A percentile compares a stretch with the other conserved stretches of the same genome.
phyloP scores from a whole-genome alignment of 228 moss, liverwort and hornwort genomes.

The Sphagnum fallax region DNA sequence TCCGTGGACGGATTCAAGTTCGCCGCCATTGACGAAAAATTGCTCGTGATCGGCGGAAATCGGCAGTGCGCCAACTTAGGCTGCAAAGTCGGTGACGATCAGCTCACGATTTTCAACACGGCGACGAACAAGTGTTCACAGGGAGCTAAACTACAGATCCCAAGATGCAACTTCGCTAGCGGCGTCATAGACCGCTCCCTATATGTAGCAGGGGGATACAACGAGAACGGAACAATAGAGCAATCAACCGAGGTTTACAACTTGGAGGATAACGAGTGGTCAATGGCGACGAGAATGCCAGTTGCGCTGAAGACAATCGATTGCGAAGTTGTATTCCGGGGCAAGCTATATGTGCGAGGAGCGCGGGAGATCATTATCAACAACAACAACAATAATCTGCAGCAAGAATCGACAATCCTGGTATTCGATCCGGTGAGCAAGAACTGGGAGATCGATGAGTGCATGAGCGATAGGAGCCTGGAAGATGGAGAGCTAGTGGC shows the following conservation, averaged over 20 bases:
- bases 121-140: neutral
- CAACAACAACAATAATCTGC: too few relatives aligned
- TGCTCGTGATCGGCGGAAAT: slow-evolving; percentile 1
- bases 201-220: slow-evolving; percentile 4
- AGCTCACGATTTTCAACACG: slow-evolving; percentile 1
- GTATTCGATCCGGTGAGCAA: slow-evolving; percentile 1
- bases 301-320: slow-evolving; percentile 3
- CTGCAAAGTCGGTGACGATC: slow-evolving; percentile 1
- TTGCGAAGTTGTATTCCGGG: slow-evolving; percentile 1
- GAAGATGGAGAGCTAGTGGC: slow-evolving; percentile 3
- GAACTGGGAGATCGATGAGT: neutral
- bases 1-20: slow-evolving; percentile 2
- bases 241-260: neutral
- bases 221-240: neutral
- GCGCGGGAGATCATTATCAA: neutral
- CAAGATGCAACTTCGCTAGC: slow-evolving; percentile 1
- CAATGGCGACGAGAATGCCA: neutral
- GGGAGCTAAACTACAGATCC: neutral
- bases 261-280: slow-evolving; percentile 3
- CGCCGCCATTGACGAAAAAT: slow-evolving; percentile 1
- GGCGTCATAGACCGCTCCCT: slow-evolving; percentile 4
- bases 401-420: neutral
- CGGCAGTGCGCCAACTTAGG: too few relatives aligned
- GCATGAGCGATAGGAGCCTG: neutral
- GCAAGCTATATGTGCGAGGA: slow-evolving; percentile 3